A percentile compares a stretch with the other conserved stretches of the same genome.
phyloP scores from a whole-genome alignment of 441 rosid species.

The Erysimum cheiri region DNA sequence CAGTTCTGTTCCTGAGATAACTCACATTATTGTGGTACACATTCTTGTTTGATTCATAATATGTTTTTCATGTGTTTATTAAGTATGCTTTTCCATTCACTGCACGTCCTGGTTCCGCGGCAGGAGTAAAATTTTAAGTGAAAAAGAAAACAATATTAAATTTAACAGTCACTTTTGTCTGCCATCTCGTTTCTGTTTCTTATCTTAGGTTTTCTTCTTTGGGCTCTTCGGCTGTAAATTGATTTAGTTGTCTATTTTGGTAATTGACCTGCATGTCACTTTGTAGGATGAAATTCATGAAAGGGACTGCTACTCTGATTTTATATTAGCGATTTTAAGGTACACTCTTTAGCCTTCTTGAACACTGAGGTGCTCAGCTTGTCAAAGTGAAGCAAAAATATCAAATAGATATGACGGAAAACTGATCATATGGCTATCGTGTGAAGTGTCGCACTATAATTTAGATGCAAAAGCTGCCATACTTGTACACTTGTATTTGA shows the following conservation, averaged over 20 bases:
- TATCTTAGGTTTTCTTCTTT: background rate
- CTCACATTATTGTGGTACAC: slow-evolving; percentile 92
- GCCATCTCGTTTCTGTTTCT: slow-evolving; percentile 20
- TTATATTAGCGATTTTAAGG: slow-evolving; percentile 93
- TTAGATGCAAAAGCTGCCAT: slow-evolving; percentile 1
- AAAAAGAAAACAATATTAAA: background rate
- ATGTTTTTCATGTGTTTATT: slow-evolving; percentile 13
- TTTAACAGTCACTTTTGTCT: slow-evolving; percentile 16
- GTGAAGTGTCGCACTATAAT: background rate
- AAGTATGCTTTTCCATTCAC: slow-evolving; percentile 15
- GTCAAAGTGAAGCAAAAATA: slow-evolving; percentile 2
- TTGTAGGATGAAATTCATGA: slow-evolving; percentile 98
- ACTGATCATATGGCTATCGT: background rate
- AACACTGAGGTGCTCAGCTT: slow-evolving; percentile 10
- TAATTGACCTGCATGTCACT: slow-evolving; percentile 33
- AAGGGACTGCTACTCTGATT: slow-evolving; percentile 93
- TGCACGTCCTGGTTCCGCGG: slow-evolving; percentile 15
- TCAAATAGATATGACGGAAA: background rate
- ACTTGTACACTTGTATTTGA: slow-evolving; percentile 2
- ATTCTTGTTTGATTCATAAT: slow-evolving; percentile 19
- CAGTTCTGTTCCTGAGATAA: slow-evolving; percentile 60
- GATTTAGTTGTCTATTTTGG: slow-evolving; percentile 8
- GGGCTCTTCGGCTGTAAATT: slow-evolving; percentile 17
- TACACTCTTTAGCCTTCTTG: slow-evolving; percentile 40
- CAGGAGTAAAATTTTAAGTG: slow-evolving; percentile 12